Evolutionary conservation across 148 eudicot genomes (phyloP).

Genomic region (Heliamphora exappendiculata): DNA sequence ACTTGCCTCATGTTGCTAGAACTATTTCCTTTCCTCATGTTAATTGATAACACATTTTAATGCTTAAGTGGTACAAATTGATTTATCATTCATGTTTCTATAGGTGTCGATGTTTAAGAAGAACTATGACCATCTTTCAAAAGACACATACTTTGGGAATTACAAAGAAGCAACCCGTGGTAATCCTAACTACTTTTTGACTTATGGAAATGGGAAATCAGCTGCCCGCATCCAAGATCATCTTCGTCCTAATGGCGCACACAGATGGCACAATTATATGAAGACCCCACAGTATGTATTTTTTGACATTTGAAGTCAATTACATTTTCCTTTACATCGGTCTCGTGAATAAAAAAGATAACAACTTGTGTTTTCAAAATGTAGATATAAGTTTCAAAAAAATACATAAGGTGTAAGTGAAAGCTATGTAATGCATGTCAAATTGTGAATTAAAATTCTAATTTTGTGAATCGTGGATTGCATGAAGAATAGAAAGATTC

Average conservation of each 20-base stretch:
- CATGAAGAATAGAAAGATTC: no score
- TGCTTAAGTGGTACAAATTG: background rate
- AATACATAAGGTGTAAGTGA: background rate
- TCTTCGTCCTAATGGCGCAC: slow-evolving; percentile 84
- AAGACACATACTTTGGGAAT: slow-evolving; percentile 80
- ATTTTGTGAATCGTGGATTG: no score
- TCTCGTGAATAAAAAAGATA: background rate
- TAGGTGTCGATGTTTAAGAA: slow-evolving; percentile 88
- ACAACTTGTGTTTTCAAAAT: background rate
- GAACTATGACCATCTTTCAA: slow-evolving; percentile 86
- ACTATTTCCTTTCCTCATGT: background rate
- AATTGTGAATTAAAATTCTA: no score
- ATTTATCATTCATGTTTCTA: background rate
- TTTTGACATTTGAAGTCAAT: background rate
- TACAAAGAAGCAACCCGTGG: slow-evolving; percentile 85
- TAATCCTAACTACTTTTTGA: slow-evolving; percentile 67
- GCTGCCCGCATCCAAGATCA: slow-evolving; percentile 65
- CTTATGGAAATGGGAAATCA: slow-evolving; percentile 84
- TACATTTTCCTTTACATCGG: background rate
- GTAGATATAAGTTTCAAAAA: background rate
- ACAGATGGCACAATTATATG: slow-evolving; percentile 73
- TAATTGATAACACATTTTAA: background rate
- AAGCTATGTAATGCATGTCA: background rate
- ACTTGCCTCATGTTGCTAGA: background rate
- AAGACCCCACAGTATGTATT: slow-evolving; percentile 44